Evolutionary conservation across 345 rosid genomes (phyloP), one percentile per base, ranked within the genome.

Genomic region (Anacardium occidentale): DNA sequence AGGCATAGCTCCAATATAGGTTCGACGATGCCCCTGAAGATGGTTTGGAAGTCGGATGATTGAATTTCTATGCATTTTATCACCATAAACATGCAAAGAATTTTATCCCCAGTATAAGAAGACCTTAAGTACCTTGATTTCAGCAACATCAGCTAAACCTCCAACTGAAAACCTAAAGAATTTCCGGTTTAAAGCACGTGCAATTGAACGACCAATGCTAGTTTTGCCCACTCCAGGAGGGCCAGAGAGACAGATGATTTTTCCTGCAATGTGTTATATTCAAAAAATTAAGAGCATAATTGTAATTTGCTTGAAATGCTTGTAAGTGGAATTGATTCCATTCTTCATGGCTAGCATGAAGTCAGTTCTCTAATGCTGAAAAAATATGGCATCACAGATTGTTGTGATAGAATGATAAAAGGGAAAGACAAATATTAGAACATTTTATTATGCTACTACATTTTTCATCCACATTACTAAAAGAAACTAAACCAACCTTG

Each of bases 151-250:
- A 70, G 94, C 84, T 73, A 96, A 83, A 34, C 99, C 98, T 82
- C 99, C 99, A 75, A 96, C 98, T 63, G 99, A 96, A 80, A 96
- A 96, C 78, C 99, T 89, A 76, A 83, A 96, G 81, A 96, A 96
- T 59, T 96, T 89, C 21, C 97, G 90, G 74, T 96, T 86, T 80
- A 96, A 85, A 78, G 99, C 96, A 60, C 95, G 96, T 45, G 99
- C 98, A 83, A 96, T 89, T 52, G 99, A 96, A 52, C 96, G 94
- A 21, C 98, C 99, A 66, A 96, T 96, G 83, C 99, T 96, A 72
- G 99, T 96, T 89, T 96, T 96, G 26, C 99, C 99, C 60, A 96
- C 99, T 72, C 99, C 99, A 64, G 99, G 99, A 61, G 99, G 99
- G 2, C 99, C 99, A 48, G 99, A 93, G 57, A 96, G 90, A 83